Conservation (phyloP, 1,284 basidiomycete genomes). For the Ustilago loliicola region DNA sequence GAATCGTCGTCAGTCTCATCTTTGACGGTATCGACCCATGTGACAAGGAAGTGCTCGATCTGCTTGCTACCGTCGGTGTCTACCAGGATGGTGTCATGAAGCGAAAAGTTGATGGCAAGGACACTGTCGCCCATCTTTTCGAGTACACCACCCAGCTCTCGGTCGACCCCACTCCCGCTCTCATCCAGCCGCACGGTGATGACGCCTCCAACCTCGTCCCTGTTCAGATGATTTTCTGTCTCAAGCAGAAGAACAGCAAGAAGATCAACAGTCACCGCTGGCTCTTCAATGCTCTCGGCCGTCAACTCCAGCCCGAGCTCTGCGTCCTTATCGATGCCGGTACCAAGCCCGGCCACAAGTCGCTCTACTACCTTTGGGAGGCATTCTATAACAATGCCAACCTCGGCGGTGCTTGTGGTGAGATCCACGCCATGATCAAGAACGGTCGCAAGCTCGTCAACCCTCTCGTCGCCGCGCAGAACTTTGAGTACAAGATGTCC, state of each 20-base stretch:
- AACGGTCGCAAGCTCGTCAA: constrained; percentile 69
- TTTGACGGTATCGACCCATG: constrained; percentile 95
- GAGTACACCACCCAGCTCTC: constrained; percentile 77
- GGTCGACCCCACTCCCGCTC: constrained; percentile 86
- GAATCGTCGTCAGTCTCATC: constrained; percentile 85
- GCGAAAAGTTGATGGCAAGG: constrained; percentile 87
- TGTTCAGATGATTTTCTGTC: constrained; percentile 92
- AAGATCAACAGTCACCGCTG: constrained; percentile 78
- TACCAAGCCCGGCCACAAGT: constrained; percentile 68
- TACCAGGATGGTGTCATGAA: constrained; percentile 87
- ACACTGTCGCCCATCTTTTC: constrained; percentile 86
- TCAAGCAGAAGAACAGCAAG: constrained; percentile 96
- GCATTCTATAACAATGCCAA: constrained; percentile 69
- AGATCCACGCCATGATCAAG: constrained; percentile 70
- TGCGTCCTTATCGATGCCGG: constrained; percentile 69
- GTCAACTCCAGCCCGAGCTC: constrained; percentile 73
- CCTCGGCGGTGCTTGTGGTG: constrained; percentile 69
- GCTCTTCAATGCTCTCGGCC: constrained; percentile 96
- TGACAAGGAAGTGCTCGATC: constrained; percentile 78
- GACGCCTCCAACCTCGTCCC: constrained; percentile 86
- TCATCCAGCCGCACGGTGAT: constrained; percentile 88
- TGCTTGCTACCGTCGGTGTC: constrained; percentile 72
- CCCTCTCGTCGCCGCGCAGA: constrained; percentile 80
- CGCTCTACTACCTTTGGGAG: constrained; percentile 69
- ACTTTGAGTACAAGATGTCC: constrained; percentile 97